Evolutionary conservation across 2,329 filamentous ascomycete species (phyloP).

Genomic region (Nothomitra cinnamomea): DNA sequence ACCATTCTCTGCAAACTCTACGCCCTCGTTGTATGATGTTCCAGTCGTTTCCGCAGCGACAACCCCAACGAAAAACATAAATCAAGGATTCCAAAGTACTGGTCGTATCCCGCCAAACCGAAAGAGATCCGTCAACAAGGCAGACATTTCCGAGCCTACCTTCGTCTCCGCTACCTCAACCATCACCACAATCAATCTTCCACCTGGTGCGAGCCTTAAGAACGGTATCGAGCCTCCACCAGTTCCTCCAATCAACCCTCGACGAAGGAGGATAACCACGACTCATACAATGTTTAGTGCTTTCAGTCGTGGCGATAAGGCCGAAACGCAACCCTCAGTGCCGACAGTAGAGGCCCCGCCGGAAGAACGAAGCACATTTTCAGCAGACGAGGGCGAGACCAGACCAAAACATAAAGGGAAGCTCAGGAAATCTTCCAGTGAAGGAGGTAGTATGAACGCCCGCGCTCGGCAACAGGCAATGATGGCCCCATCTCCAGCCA

Average conservation of each 20-base stretch:
- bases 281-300: slow-evolving; percentile 19
- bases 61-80: neutral
- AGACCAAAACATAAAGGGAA: slow-evolving; percentile 20
- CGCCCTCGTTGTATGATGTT: neutral
- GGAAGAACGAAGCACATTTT: slow-evolving; percentile 5
- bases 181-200: slow-evolving; percentile 13
- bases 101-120: slow-evolving; percentile 12
- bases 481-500: slow-evolving; percentile 13
- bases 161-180: slow-evolving; percentile 26
- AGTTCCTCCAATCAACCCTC: slow-evolving; percentile 10
- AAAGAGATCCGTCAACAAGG: slow-evolving; percentile 42
- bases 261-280: slow-evolving; percentile 6
- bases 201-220: slow-evolving; percentile 6
- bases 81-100: neutral
- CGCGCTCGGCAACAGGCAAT: slow-evolving; percentile 26
- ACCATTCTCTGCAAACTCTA: neutral
- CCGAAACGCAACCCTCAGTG: slow-evolving; percentile 12
- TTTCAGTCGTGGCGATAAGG: slow-evolving; percentile 20
- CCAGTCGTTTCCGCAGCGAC: slow-evolving; percentile 9
- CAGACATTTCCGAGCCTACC: slow-evolving; percentile 43
- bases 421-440: slow-evolving; percentile 32
- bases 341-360: neutral
- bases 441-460: slow-evolving; percentile 30
- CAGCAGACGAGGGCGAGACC: slow-evolving; percentile 20
- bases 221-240: slow-evolving; percentile 6